Evolutionary conservation across 306 rosid genomes (phyloP).

Genomic region (Cicer bijugum): DNA sequence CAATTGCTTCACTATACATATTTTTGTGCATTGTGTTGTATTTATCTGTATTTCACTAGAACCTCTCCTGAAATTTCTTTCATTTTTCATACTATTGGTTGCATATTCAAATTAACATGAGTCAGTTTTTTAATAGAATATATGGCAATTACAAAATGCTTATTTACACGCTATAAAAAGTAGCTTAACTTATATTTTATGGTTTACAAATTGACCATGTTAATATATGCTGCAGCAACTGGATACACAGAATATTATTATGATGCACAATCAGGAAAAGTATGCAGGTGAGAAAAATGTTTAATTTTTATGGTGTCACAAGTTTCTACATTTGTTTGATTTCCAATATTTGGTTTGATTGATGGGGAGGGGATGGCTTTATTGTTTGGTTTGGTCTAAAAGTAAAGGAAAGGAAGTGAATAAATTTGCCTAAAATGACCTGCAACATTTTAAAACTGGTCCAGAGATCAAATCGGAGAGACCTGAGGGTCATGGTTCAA

Average conservation of each 20-base stretch:
- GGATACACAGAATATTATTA: constrained; percentile 92
- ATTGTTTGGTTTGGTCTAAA: neutral
- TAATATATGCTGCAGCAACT: constrained; percentile 69
- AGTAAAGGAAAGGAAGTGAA: neutral
- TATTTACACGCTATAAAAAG: neutral
- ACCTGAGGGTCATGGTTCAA: too few species aligned
- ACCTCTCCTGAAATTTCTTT: neutral
- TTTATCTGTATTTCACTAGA: neutral
- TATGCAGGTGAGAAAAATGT: constrained; percentile 72
- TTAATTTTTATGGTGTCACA: neutral
- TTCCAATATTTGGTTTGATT: neutral
- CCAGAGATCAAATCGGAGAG: too few species aligned
- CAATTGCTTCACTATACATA: constrained; percentile 7
- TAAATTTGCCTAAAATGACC: neutral
- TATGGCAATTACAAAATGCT: constrained; percentile 20
- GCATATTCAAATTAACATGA: neutral
- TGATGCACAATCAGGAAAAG: constrained; percentile 79
- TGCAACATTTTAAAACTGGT: neutral
- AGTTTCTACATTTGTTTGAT: constrained; percentile 25
- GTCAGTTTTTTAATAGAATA: constrained; percentile 19
- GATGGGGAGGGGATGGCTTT: neutral
- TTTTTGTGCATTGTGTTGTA: neutral
- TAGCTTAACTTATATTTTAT: constrained; percentile 9
- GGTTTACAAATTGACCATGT: constrained; percentile 35
- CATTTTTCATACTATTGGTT: neutral